phyloP scores from a whole-genome alignment of 1,284 basidiomycete species.

The Anthracocystis setariae region DNA sequence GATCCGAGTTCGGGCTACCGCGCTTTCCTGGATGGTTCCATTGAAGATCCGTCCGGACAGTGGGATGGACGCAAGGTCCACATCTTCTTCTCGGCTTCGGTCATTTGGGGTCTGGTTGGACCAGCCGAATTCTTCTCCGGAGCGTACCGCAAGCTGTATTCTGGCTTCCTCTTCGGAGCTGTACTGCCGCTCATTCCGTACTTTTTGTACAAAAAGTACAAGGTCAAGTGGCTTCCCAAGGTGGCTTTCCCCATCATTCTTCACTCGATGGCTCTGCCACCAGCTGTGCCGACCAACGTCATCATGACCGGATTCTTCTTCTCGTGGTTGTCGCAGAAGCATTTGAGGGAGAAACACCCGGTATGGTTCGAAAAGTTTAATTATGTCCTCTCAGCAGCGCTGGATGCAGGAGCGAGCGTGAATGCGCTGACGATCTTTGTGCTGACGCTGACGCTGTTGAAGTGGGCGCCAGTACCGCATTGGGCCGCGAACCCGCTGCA shows the following conservation, averaged over 20 bases:
- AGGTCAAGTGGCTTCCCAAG: conserved; percentile 52
- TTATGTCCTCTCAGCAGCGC: conserved; percentile 68
- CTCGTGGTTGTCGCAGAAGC: conserved; percentile 68
- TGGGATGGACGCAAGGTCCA: conserved; percentile 67
- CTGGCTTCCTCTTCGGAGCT: conserved; percentile 70
- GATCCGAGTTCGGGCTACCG: conserved; percentile 61
- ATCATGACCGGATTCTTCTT: conserved; percentile 70
- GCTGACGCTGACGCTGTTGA: conserved; percentile 60
- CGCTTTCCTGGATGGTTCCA: conserved; percentile 68
- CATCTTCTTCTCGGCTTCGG: conserved; percentile 69
- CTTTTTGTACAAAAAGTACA: conserved; percentile 69
- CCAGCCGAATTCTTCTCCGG: conserved; percentile 70
- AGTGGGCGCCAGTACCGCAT: conserved; percentile 49
- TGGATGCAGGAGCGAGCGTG: conserved; percentile 69
- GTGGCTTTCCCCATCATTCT: conserved; percentile 71
- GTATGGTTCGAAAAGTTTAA: conserved; percentile 64
- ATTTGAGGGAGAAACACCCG: conserved; percentile 66
- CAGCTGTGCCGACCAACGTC: conserved; percentile 70
- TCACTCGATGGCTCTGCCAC: conserved; percentile 68
- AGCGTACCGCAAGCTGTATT: conserved; percentile 68
- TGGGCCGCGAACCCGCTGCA: conserved; percentile 50
- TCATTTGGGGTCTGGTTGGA: conserved; percentile 70
- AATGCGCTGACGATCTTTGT: conserved; percentile 70
- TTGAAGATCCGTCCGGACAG: conserved; percentile 70
- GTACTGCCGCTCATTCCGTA: conserved; percentile 69